Evolutionary conservation across 495 filamentous ascomycete species (phyloP), one percentile per base, ranked within the genome.

Genomic region (Sordaria brevicollis): DNA sequence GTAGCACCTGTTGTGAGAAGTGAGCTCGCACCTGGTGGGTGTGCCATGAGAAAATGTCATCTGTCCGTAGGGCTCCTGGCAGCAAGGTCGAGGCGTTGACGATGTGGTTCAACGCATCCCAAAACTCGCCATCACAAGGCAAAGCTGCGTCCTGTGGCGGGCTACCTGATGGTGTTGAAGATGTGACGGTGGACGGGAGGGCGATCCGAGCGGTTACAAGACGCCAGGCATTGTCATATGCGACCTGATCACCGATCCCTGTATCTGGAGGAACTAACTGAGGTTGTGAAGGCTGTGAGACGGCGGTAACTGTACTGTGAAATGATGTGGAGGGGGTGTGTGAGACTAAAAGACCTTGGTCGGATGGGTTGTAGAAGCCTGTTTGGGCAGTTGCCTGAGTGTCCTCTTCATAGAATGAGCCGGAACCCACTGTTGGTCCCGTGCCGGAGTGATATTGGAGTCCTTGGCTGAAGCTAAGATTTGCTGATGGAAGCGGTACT

Each of bases 191-290:
- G 62, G 80, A 70, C 11, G 89, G 87, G 3, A 93, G 78, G 5
- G 82, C 77, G 17, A 94, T 84, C 65, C 86, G 87, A 39, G 82
- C 80, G 11, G 89, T 92, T 62, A 89, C 90, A 2, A 83, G 78
- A 75, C 87, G 86, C 90, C 91, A 93, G 39, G 90, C 87, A 67
- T 86, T 83, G 72, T 91, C 86, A 85, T 88, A 92, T 68, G 79
- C 79, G 67, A 83, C 81, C 75, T 90, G 88, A 69, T 92, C 87
- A 43, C 78, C 73, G 25, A 71, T 75, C 11, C 70, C 70, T n/a
- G 68, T 54, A 3, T 66, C 66, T n/a, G 77, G 75, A 5, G 71
- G 70, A 31, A 72, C 72, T 33, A 74, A 72, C 35, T 72, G 75
- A 3, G 76, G 77, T 19, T 75, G 73, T 39, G 68, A 65, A 11